Evolutionary conservation across 257 asterid genomes (phyloP), one percentile per base, ranked within the genome.

Genomic region (Solanum tarijense): DNA sequence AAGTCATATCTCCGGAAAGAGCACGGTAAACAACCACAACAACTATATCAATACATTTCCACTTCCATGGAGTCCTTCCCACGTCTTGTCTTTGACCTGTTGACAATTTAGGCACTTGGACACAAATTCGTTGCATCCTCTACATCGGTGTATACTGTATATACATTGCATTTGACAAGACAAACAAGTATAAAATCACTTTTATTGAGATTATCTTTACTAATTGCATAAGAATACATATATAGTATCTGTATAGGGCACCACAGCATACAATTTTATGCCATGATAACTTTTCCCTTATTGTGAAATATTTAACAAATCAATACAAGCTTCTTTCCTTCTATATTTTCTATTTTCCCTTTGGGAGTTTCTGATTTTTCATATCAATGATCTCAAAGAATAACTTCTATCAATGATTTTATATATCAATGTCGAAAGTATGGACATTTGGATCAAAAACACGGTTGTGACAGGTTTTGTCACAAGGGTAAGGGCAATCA

Each of bases 401-500:
- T 81, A 27, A 46, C 68, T 81, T 46, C 85, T 81, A 46, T 46
- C 41, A 46, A 46, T 27, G 68, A 46, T 29, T 9, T n/a, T 46
- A 81, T 48, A 27, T 81, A 81, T 81, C 85, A 31, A 39, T 58
- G 79, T 68, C 83, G 84, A 36, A 46, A 68, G 94, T 88, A 39
- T 88, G 89, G 23, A 90, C 94, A 8, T 91, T 73, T 2, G 90
- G 75, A 43, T 94, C 95, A 76, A 93, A 94, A 89, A 92, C 86
- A 2, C 96, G 96, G 88, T 95, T 97, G 90, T 92, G 98, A 90
- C 98, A 96, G 73, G 98, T 94, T 88, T 87, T 93, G 91, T 96
- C 99, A 74, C 98, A 96, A 38, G 99, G 99, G 65, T 93, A 96
- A 34, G 98, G 94, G 74, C 99, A 96, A 83, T 94, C 98, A 8